phyloP scores from a whole-genome alignment of 192 early-diverging fungal species.

The Backusella westeae region DNA sequence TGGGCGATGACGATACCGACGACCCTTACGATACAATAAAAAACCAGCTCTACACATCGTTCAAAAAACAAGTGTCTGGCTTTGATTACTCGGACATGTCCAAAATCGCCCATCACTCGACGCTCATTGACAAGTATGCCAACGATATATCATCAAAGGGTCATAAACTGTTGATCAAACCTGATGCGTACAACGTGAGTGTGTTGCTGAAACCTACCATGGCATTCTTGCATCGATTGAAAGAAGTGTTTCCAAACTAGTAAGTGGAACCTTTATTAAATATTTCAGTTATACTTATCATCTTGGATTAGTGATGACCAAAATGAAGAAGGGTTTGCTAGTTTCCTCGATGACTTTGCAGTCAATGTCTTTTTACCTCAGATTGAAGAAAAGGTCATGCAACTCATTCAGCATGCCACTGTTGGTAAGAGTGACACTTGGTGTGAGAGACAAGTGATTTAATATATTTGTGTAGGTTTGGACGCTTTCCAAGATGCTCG shows the following conservation, averaged over 20 bases:
- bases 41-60: conserved; percentile 8
- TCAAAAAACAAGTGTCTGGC: conserved; percentile 27
- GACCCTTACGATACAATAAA: conserved; percentile 30
- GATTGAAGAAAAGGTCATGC: conserved; percentile 80
- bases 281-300: too few relatives aligned
- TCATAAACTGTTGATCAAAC: conserved; percentile 62
- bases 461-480: conserved; percentile 23
- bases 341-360: conserved; percentile 77
- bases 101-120: background rate
- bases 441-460: background rate
- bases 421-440: conserved; percentile 42
- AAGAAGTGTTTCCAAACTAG: conserved; percentile 48
- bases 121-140: conserved; percentile 58
- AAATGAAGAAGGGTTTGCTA: conserved; percentile 50
- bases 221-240: conserved; percentile 57
- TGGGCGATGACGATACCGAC: conserved; percentile 17
- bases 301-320: conserved; percentile 22
- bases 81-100: background rate
- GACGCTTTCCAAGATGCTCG: conserved; percentile 51
- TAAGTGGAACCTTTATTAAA: conserved; percentile 20
- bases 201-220: conserved; percentile 68
- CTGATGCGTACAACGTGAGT: conserved; percentile 68
- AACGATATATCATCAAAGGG: conserved; percentile 53
- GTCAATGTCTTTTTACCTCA: conserved; percentile 79
- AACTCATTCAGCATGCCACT: conserved; percentile 64